phyloP scores from a whole-genome alignment of 768 basidiomycete genomes.

The Rubroboletus pulcherrimus region DNA sequence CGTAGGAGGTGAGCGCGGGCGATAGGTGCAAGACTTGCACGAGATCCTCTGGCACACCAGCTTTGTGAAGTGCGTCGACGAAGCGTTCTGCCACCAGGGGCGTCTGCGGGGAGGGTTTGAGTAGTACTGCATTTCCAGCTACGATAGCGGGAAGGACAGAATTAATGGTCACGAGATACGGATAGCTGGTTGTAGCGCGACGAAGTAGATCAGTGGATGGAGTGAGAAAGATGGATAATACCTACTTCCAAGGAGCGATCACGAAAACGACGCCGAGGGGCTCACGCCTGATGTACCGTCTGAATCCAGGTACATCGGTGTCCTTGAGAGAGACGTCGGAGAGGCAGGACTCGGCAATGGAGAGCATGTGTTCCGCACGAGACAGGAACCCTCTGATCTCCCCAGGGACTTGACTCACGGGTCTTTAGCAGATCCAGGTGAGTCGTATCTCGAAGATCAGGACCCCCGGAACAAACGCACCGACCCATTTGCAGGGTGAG shows the following conservation, averaged over 20 bases:
- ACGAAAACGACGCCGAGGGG: constrained; percentile 87
- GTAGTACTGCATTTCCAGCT: constrained; percentile 83
- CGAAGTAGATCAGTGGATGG: background rate
- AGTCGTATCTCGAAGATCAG: background rate
- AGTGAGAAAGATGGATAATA: constrained; percentile 4
- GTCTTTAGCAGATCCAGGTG: constrained; percentile 41
- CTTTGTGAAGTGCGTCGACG: constrained; percentile 58
- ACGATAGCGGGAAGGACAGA: constrained; percentile 88
- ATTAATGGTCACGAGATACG: constrained; percentile 88
- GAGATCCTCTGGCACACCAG: constrained; percentile 74
- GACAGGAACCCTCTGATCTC: constrained; percentile 81
- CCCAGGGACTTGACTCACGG: constrained; percentile 70
- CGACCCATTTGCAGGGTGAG: constrained; percentile 90
- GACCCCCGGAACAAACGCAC: constrained; percentile 39
- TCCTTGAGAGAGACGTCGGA: constrained; percentile 70
- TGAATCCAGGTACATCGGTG: constrained; percentile 81
- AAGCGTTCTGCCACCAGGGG: constrained; percentile 86
- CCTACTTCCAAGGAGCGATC: constrained; percentile 91
- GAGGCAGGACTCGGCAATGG: constrained; percentile 73
- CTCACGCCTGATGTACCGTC: constrained; percentile 74
- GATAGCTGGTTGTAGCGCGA: constrained; percentile 51
- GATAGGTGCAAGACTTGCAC: constrained; percentile 76
- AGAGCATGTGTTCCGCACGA: constrained; percentile 79
- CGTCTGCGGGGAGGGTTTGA: constrained; percentile 97
- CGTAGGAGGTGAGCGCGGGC: constrained; percentile 53